These are phyloP conservation scores for Sclerotinia sclerotiorum DNA, from an alignment of 2,329 filamentous ascomycete species.

Conservation along the genomic window DNA sequence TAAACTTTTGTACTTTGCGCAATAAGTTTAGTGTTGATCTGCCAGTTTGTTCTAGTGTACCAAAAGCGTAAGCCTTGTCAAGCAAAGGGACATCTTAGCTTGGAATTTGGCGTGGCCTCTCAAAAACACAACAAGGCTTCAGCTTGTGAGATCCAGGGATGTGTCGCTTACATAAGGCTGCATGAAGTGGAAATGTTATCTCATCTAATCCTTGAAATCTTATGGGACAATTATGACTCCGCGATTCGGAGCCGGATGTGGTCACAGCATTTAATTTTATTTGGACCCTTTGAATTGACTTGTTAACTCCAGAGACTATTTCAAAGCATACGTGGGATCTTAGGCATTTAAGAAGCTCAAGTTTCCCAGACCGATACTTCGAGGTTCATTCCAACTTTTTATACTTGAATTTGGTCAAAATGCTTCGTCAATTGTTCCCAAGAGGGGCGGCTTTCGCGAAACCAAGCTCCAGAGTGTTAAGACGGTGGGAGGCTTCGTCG, in stretches of 20 bases:
- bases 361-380: not conserved
- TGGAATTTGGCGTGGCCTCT: not conserved
- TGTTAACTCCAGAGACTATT: not conserved
- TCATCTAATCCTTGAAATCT: constrained; percentile 5
- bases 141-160: constrained; percentile 4
- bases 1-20: not conserved
- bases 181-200: not conserved
- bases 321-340: constrained; percentile 9
- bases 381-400: constrained; percentile 2
- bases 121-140: not conserved
- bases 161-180: constrained; percentile 12
- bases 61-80: constrained; percentile 5
- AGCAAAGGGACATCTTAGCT: not conserved
- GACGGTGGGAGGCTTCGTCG: constrained; percentile 40
- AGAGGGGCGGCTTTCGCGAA: constrained; percentile 44
- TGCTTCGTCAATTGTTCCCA: constrained; percentile 50
- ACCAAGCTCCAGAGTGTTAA: constrained; percentile 40
- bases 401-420: constrained; percentile 35
- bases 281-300: not conserved
- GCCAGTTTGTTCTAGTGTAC: not conserved
- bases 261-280: constrained; percentile 8
- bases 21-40: not conserved
- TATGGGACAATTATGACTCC: constrained; percentile 6
- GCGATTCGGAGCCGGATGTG: constrained; percentile 16
- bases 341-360: not conserved